Percentiles rank a stretch among this genome's conserved stretches.
Evolutionary conservation across 208 protist species (phyloP).

Genomic region (Trypanosomatidae sp.): DNA sequence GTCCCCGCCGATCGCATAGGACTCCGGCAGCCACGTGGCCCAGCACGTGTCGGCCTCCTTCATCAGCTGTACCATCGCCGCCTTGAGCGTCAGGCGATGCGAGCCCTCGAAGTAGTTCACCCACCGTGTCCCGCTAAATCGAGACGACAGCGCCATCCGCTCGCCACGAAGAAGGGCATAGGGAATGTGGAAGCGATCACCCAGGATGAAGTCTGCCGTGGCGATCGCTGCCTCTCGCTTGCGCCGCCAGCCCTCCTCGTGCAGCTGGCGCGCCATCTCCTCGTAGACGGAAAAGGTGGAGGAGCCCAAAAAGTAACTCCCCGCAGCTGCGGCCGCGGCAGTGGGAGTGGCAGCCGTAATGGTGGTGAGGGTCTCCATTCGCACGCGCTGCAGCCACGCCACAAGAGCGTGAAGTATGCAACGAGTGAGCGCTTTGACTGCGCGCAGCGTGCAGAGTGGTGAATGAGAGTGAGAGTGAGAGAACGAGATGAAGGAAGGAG

Average conservation of each 20-base stretch:
- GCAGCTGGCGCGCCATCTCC: conserved; percentile 74
- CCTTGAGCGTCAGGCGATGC: conserved; percentile 84
- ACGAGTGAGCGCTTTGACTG: neutral
- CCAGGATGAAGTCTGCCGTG: conserved; percentile 68
- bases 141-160: conserved; percentile 43
- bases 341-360: neutral
- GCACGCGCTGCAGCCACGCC: neutral
- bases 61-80: conserved; percentile 67
- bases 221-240: conserved; percentile 23
- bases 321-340: neutral
- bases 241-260: conserved; percentile 47
- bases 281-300: conserved; percentile 85
- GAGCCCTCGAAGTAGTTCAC: conserved; percentile 91
- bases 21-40: conserved; percentile 70
- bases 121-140: conserved; percentile 69
- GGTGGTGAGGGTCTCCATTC: neutral
- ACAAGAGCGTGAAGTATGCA: neutral
- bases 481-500: neutral
- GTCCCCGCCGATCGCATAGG: conserved; percentile 72
- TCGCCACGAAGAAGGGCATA: conserved; percentile 72
- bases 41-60: conserved; percentile 38
- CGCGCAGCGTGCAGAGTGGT: neutral
- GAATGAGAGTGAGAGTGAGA: neutral
- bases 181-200: conserved; percentile 81
- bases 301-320: conserved; percentile 50